Base-by-base conservation (phyloP, 1,284 basidiomycete species). In the Xerocomus nothofagi region DNA sequence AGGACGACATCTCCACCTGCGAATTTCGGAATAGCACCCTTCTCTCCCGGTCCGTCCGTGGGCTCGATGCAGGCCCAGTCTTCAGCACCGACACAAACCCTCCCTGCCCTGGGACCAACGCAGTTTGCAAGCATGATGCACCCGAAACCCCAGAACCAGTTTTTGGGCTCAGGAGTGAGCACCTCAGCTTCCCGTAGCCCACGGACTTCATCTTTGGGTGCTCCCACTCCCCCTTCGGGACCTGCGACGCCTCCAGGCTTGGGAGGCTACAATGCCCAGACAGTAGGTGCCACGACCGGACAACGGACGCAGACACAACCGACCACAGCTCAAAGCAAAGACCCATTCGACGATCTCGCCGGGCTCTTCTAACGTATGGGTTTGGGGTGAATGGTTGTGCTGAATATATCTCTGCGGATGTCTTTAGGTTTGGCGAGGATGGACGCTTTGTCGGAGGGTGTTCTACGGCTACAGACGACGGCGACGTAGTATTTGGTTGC, bases 301-400 rank as follows among this genome's bases (percentile, higher is more conserved):
- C 66, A 65, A 47, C 54, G 47, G 12, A 46, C 50, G 11, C 63
- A 52, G 40, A 24, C 44, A 15, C 59, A 53, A 14, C 44, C 58
- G 9, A 33, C 33, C 3, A 39, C 50, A 9, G 20, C 65, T 38
- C 78, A 81, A 62, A 73, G 71, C 53, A 90, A 88, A 63, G 88
- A 91, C 68, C 89, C 89, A 32, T 91, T 91, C 60, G 86, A 86
- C 14, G 88, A 91, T 68, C 72, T 91, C 37, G 87, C 77, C 3
- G 84, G 84, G 30, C 68, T 91, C 50, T 90, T 91, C 64, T 91
- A 70, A 73, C 20, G 21, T 3, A n/a, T 23, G 21, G 34, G 26
- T 14, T 14, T 11, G 8, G 17, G 33, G 12, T 17, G 18, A 9
- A 11, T 15, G 18, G 39, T 23, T 30, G 32, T 32, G 33, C n/a